Conservation (phyloP, 768 basidiomycete species). For the Vararia minispora region DNA sequence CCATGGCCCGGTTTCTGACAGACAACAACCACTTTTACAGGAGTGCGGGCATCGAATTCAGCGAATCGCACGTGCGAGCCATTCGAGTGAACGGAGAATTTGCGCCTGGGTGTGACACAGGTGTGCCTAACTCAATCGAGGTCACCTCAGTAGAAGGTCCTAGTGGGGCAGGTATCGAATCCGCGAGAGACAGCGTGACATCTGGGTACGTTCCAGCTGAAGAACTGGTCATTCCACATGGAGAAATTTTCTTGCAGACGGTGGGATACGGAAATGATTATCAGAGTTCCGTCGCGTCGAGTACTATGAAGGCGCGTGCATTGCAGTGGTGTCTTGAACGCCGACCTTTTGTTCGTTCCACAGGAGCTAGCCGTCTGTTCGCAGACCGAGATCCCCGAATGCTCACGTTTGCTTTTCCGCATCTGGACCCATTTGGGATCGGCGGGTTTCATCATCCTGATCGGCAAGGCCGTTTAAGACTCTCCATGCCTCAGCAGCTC, state of each 20-base stretch:
- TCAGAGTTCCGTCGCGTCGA: background rate
- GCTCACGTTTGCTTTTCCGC: background rate
- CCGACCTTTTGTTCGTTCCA: background rate
- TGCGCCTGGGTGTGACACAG: no score
- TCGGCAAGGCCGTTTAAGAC: background rate
- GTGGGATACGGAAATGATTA: background rate
- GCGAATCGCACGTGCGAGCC: background rate
- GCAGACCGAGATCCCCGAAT: background rate
- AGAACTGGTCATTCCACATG: no score
- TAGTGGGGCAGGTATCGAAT: no score
- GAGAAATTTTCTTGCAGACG: no score
- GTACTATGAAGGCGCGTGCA: background rate
- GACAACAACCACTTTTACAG: background rate
- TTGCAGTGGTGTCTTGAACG: background rate
- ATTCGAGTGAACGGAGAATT: no score
- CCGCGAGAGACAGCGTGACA: background rate
- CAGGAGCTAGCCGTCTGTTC: background rate
- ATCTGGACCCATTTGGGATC: background rate
- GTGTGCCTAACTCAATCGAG: background rate
- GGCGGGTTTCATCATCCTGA: background rate
- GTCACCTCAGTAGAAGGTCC: no score
- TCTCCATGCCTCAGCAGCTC: background rate
- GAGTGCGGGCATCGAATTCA: background rate
- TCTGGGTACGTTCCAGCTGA: no score
- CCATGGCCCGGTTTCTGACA: background rate